Evolutionary conservation across 495 filamentous ascomycete species (phyloP).

Genomic region (Podospora pseudoanserina): DNA sequence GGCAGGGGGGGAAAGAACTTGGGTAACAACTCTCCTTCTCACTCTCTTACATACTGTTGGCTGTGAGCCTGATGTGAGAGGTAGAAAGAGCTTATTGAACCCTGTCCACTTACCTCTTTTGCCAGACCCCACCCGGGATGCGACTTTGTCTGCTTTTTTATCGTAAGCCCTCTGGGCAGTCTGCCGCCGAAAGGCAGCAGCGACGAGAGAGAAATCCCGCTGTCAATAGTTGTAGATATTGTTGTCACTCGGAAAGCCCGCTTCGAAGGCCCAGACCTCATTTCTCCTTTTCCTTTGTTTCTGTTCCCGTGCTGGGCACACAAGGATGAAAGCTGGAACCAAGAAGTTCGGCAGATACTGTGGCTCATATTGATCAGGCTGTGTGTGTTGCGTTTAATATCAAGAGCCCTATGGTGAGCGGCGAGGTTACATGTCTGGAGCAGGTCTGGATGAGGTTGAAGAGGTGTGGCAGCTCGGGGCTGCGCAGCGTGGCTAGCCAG

Average conservation of each 20-base stretch:
- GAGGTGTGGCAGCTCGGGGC: conserved; percentile 1
- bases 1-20: too few relatives aligned
- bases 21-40: background rate
- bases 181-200: conserved; percentile 6
- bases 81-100: background rate
- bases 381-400: background rate
- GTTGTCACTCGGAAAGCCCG: conserved; percentile 11
- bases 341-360: background rate
- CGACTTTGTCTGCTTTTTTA: conserved; percentile 10
- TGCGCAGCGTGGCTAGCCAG: conserved; percentile 1
- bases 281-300: background rate
- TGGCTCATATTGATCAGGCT: background rate
- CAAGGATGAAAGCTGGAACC: background rate
- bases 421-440: background rate
- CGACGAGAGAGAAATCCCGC: background rate
- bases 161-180: background rate
- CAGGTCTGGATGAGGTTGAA: background rate
- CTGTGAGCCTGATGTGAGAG: background rate
- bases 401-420: conserved; percentile 1
- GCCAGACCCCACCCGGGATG: conserved; percentile 15
- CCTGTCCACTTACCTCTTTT: conserved; percentile 7
- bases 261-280: background rate
- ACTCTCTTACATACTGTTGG: background rate
- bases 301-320: background rate
- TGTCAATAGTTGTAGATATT: background rate